Base-by-base conservation (phyloP, 352 stramenopile genomes). In the Blastocystis sp. region DNA sequence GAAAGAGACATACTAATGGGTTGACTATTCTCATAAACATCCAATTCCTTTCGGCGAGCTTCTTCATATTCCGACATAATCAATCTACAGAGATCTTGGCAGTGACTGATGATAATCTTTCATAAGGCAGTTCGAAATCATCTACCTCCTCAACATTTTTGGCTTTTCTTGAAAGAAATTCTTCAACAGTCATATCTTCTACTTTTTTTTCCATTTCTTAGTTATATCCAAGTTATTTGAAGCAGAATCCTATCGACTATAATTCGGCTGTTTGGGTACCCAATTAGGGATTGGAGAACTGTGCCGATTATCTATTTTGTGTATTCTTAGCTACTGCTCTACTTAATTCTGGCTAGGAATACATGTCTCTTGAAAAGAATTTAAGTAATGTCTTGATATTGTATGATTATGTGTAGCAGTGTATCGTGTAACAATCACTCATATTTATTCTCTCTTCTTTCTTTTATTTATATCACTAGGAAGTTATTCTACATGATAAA, bases 31-130 rank as follows among this genome's bases (percentile, higher is more conserved):
- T 84, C 73, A 40, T 54, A 54, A 37, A 33, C 15, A 27, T 37
- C 33, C 33, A 84, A 37, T 27, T 84, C 73, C 37, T 84, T 84
- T 9, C 53, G 64, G 22, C 54, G 27, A 22, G 48, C 73, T 30
- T 84, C 73, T 22, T 84, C 73, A 84, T 68, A 84, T 42, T 84
- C 24, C 17, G n/a, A 24, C 73, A 84, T 84, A 22, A 84, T 66
- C 30, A 84, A 13, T 53, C 59, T 57, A 56, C 73, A 84, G 24
- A 84, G 64, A 69, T 84, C 73, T 53, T 64, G 11, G 51, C 48
- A 64, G 40, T 84, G 73, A 27, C 5, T 40, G 54, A 84, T 84
- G 48, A 84, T 84, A 24, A 51, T 30, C 73, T 84, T 68, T 15
- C 44, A 68, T 84, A 35, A 84, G 4, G 1, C 24, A n/a, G 27